Conservation (phyloP, 306 rosid species). For the Delonix regia region DNA sequence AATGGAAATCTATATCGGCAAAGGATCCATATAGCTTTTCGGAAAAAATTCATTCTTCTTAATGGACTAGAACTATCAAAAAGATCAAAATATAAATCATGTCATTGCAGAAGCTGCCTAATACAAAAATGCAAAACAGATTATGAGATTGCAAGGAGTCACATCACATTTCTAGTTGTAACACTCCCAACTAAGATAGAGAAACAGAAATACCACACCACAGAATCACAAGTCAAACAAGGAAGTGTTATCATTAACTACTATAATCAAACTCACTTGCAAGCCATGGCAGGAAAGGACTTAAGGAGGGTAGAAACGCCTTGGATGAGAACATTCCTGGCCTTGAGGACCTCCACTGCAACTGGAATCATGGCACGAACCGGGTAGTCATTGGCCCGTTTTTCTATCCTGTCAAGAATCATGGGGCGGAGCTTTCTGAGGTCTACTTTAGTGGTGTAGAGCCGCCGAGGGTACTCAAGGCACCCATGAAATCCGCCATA, state of each 20-base stretch:
- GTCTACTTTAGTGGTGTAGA: conserved; percentile 46
- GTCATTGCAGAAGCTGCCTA: conserved; percentile 16
- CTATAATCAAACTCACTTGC: conserved; percentile 64
- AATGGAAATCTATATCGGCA: not conserved
- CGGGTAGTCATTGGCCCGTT: conserved; percentile 63
- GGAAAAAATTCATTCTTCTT: not conserved
- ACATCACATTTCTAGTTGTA: not conserved
- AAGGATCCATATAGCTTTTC: not conserved
- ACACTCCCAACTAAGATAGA: not conserved
- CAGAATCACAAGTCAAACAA: not conserved
- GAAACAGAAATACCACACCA: not conserved
- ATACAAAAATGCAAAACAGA: not conserved
- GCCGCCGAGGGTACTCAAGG: conserved; percentile 22
- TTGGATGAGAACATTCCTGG: conserved; percentile 53
- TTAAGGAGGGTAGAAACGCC: conserved; percentile 79
- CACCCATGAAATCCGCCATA: conserved; percentile 10
- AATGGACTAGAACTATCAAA: not conserved
- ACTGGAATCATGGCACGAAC: conserved; percentile 63
- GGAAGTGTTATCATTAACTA: not conserved
- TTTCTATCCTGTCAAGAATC: conserved; percentile 71
- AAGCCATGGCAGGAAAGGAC: conserved; percentile 60
- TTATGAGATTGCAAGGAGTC: not conserved
- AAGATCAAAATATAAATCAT: conserved; percentile 6
- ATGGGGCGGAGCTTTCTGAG: conserved; percentile 67
- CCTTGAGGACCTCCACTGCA: conserved; percentile 64